Base-by-base conservation (phyloP, 1,139 yeast genomes). In the Pichia terricola region DNA sequence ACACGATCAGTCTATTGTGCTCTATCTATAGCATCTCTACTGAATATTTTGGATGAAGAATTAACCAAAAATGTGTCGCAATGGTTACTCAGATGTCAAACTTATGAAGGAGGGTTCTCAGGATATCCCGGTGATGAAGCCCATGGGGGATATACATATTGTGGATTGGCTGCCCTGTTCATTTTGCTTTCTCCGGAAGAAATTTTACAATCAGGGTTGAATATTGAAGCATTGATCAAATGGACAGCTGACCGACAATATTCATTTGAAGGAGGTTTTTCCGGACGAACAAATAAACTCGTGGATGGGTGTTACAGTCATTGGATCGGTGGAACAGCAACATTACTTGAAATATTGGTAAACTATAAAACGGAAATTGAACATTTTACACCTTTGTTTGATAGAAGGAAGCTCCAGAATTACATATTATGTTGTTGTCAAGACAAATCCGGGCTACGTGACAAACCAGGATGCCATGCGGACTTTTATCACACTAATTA, bases 221-320 rank as follows among this genome's bases (percentile, higher is more conserved):
- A 76, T 53, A 44, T 78, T 3, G 72, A 67, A 0, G 49, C 47
- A 5, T 62, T 83, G 33, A 49, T 73, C 3, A 61, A 71, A 42
- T 94, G 98, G 98, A 67, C 80, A 4, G 71, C 72, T 5, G 65
- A 72, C 26, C 73, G 95, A 37, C 98, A 91, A 59, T 67, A 71
- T 47, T 67, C 67, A 33, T 62, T 77, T 6, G 96, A 88, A 59
- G 95, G 94, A 6, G 96, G 97, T 0, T 73, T 89, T 40, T 73
- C 80, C 8, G 99, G 99, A 0, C 73, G 99, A 45, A 77, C 95
- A 0, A 89, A 91, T 60, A 94, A 94, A 62, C 70, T 94, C 37
- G 97, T 91, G 1, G 99, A 94, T 62, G 96, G 95, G 0, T 94
- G 99, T 62, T 94, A 94, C 61, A 79, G 89, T 57, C 94, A 84